A percentile compares a stretch with the other conserved stretches of the same genome.
Evolutionary conservation across 83 land plant species (phyloP).

Genomic region (Larix sibirica): DNA sequence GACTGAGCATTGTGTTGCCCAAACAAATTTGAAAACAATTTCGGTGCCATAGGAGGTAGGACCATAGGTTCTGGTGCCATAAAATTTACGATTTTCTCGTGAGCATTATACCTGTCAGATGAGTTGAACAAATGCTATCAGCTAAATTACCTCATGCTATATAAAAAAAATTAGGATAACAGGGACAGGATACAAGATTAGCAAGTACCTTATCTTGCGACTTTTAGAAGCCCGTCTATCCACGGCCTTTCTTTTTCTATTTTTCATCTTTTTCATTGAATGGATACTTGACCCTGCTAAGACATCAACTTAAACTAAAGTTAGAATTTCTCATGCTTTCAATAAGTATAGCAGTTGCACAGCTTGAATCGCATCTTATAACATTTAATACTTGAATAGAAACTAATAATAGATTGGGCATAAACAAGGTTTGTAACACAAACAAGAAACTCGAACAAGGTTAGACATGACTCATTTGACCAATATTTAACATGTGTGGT

Average conservation of each 20-base stretch:
- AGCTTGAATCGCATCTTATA: no score
- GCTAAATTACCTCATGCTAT: not conserved
- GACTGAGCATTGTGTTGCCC: slow-evolving; percentile 38
- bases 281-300: slow-evolving; percentile 13
- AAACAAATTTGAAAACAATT: slow-evolving; percentile 76
- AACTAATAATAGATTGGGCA: no score
- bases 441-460: no score
- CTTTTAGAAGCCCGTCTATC: slow-evolving; percentile 98
- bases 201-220: slow-evolving; percentile 80
- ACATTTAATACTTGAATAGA: no score
- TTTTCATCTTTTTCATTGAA: slow-evolving; percentile 41
- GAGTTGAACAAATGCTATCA: not conserved
- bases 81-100: slow-evolving; percentile 85
- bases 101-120: slow-evolving; percentile 76
- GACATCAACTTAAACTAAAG: not conserved
- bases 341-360: no score
- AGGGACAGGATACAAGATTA: not conserved
- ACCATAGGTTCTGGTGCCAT: slow-evolving; percentile 85
- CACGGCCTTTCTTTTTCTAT: slow-evolving; percentile 80
- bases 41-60: slow-evolving; percentile 79
- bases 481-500: no score
- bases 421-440: no score
- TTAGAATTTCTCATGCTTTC: not conserved
- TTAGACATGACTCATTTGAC: no score
- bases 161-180: not conserved